phyloP scores from a whole-genome alignment of 345 rosid genomes.

The Psidium friedrichsthalianum region DNA sequence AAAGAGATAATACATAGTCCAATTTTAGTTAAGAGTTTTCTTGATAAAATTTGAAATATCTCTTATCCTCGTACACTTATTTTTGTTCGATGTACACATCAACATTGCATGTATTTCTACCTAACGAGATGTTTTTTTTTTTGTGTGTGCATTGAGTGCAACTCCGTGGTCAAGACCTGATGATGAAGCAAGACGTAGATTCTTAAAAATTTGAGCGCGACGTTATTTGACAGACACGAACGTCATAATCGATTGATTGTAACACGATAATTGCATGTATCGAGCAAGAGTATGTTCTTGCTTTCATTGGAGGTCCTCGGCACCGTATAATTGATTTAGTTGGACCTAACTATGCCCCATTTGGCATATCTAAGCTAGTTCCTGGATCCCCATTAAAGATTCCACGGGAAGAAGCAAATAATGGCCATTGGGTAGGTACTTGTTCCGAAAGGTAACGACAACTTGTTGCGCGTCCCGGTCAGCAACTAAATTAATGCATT shows the following conservation, averaged over 20 bases:
- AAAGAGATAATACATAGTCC: background rate
- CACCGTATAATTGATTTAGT: background rate
- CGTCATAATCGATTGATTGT: background rate
- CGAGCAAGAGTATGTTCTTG: no score
- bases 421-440: background rate
- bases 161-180: background rate
- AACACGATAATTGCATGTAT: background rate
- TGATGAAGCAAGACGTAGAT: background rate
- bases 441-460: background rate
- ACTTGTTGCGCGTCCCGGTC: background rate
- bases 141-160: background rate
- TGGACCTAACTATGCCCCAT: background rate
- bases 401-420: background rate
- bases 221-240: background rate
- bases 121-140: background rate
- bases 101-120: background rate
- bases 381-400: background rate
- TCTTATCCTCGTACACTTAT: background rate
- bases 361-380: background rate
- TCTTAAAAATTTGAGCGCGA: background rate
- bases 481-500: background rate
- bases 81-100: background rate
- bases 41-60: background rate
- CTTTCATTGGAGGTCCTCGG: background rate
- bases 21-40: background rate